These are phyloP conservation scores for Calonectria hongkongensis DNA, from an alignment of 2,329 filamentous ascomycete species.

Conservation along the genomic window DNA sequence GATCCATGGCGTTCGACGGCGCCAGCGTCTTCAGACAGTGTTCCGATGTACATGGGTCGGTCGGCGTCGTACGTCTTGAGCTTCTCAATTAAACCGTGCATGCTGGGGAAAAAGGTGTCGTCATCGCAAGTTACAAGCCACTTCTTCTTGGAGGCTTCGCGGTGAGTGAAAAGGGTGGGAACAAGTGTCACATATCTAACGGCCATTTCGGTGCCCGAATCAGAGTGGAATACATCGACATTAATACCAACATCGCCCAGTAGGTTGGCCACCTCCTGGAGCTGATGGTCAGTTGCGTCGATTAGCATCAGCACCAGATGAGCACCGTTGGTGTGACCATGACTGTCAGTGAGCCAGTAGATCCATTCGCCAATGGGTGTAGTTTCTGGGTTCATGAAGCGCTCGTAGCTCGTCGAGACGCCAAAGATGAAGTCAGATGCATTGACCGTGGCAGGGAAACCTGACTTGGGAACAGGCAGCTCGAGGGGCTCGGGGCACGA, in stretches of 20 bases:
- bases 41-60: conserved; percentile 75
- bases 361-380: conserved; percentile 75
- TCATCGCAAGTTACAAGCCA: conserved; percentile 80
- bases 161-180: conserved; percentile 72
- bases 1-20: conserved; percentile 77
- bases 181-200: conserved; percentile 75
- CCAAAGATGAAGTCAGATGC: conserved; percentile 76
- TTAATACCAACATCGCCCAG: conserved; percentile 71
- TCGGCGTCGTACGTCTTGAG: conserved; percentile 72
- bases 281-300: conserved; percentile 70
- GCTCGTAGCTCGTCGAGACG: conserved; percentile 74
- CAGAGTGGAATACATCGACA: conserved; percentile 74
- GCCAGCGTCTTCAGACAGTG: conserved; percentile 76
- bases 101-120: conserved; percentile 79
- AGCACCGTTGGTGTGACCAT: conserved; percentile 73
- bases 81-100: conserved; percentile 71
- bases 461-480: conserved; percentile 70
- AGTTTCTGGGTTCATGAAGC: conserved; percentile 71
- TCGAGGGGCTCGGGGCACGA: conserved; percentile 70
- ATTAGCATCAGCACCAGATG: conserved; percentile 73
- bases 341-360: conserved; percentile 75
- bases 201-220: conserved; percentile 73
- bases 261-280: conserved; percentile 68
- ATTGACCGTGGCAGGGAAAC: conserved; percentile 70
- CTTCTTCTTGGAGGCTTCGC: conserved; percentile 68